A percentile compares a stretch with the other conserved stretches of the same genome.
Evolutionary conservation across 2,329 filamentous ascomycete genomes (phyloP).

Genomic region (Colletotrichum sp.): DNA sequence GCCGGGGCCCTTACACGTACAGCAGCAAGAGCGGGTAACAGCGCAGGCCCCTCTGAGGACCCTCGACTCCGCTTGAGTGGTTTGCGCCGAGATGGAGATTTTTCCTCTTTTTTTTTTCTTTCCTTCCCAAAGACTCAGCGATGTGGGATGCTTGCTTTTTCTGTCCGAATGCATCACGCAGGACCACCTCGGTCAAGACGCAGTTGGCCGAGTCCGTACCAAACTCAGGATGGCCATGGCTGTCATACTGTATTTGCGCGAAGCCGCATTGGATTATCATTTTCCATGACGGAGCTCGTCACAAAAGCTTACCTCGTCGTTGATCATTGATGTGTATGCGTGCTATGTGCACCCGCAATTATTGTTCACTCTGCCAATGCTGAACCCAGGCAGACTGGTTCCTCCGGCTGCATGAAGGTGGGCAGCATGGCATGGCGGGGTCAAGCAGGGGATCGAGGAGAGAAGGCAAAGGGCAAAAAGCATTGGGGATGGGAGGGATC

Average conservation of each 20-base stretch:
- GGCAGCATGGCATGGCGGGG: constrained; percentile 19
- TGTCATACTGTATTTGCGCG: neutral
- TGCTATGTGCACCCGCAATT: neutral
- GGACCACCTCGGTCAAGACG: constrained; percentile 1
- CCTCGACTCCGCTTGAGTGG: constrained; percentile 1
- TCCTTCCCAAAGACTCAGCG: neutral
- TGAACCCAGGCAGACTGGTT: neutral
- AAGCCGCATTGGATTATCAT: neutral
- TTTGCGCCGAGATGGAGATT: constrained; percentile 7
- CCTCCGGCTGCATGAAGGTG: neutral
- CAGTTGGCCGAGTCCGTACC: neutral
- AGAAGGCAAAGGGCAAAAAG: neutral
- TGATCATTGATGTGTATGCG: neutral
- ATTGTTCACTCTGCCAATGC: neutral
- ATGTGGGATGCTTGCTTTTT: neutral
- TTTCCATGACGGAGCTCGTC: neutral
- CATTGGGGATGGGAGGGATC: neutral
- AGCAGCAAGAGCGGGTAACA: neutral
- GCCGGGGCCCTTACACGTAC: neutral
- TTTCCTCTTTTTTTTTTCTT: neutral
- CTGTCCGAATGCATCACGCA: constrained; percentile 1
- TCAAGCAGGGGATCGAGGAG: neutral
- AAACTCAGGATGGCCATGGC: neutral
- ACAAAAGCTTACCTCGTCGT: neutral
- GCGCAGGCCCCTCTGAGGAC: neutral